phyloP scores from a whole-genome alignment of 2,329 filamentous ascomycete genomes.

The Aureobasidium uvarum region DNA sequence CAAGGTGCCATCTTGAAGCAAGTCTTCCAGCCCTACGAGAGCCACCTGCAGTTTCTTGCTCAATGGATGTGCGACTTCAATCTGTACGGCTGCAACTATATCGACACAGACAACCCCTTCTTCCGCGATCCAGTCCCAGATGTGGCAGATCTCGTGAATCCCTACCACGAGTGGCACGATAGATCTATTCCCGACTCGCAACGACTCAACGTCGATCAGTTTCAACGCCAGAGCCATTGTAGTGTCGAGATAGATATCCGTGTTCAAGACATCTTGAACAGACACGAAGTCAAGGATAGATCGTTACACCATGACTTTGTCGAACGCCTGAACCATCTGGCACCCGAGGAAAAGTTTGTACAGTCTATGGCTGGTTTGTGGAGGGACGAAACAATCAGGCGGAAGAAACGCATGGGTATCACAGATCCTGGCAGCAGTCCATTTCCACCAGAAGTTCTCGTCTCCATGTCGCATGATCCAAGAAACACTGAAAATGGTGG shows the following conservation, averaged over 20 bases:
- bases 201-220: conserved; percentile 60
- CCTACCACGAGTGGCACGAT: conserved; percentile 75
- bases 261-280: conserved; percentile 83
- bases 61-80: conserved; percentile 99
- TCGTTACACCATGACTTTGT: conserved; percentile 82
- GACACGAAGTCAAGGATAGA: conserved; percentile 71
- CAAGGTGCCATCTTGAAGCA: conserved; percentile 85
- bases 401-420: conserved; percentile 69
- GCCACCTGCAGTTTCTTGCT: conserved; percentile 84
- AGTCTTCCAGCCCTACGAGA: conserved; percentile 87
- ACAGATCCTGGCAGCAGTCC: conserved; percentile 66
- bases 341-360: conserved; percentile 74
- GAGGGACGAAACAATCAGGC: conserved; percentile 80
- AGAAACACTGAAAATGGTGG: conserved; percentile 69
- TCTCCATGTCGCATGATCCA: conserved; percentile 84
- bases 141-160: conserved; percentile 60
- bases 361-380: conserved; percentile 92
- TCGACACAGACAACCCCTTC: conserved; percentile 66
- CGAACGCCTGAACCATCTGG: conserved; percentile 65
- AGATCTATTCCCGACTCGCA: conserved; percentile 61
- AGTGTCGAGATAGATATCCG: conserved; percentile 86
- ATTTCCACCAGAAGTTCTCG: conserved; percentile 75
- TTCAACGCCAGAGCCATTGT: conserved; percentile 82
- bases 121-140: conserved; percentile 76
- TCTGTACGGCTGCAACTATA: conserved; percentile 86